A percentile compares a stretch with the other conserved stretches of the same genome.
phyloP scores from a whole-genome alignment of 2,329 filamentous ascomycete species.

The Daldinia sp. region DNA sequence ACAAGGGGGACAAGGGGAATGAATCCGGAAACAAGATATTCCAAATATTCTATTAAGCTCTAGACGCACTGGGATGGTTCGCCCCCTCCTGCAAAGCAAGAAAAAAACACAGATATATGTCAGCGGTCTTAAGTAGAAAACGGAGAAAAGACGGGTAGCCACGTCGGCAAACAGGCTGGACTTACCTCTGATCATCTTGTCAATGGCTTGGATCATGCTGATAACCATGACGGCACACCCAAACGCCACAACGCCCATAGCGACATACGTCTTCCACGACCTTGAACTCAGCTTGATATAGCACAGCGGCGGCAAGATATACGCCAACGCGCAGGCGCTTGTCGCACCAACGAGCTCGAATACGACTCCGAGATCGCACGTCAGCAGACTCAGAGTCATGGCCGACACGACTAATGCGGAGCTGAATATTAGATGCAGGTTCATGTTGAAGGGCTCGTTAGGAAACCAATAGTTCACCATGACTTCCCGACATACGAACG shows the following conservation, averaged over 20 bases:
- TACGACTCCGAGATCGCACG: constrained; percentile 92
- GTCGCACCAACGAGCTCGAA: constrained; percentile 98
- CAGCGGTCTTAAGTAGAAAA: constrained; percentile 14
- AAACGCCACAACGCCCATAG: constrained; percentile 80
- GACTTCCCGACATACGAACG: constrained; percentile 96
- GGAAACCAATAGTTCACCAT: constrained; percentile 87
- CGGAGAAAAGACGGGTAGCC: constrained; percentile 28
- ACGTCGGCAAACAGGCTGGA: constrained; percentile 26
- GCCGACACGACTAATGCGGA: constrained; percentile 83
- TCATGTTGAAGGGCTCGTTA: constrained; percentile 80
- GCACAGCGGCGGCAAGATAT: constrained; percentile 93
- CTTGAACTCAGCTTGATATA: constrained; percentile 91
- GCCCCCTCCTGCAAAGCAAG: constrained; percentile 43
- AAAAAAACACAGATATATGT: constrained; percentile 31
- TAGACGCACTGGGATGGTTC: constrained; percentile 50
- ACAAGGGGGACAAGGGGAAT: constrained; percentile 18
- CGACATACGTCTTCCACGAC: constrained; percentile 79
- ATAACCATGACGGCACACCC: constrained; percentile 84
- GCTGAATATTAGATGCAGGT: constrained; percentile 87
- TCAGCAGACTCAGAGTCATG: constrained; percentile 82
- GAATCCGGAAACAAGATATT: background rate
- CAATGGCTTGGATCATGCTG: constrained; percentile 77
- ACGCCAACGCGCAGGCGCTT: constrained; percentile 91
- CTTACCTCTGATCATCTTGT: constrained; percentile 72
- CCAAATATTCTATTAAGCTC: constrained; percentile 14